Base-by-base conservation (phyloP, 495 filamentous ascomycete species). In the Hyaloscypha variabilis region DNA sequence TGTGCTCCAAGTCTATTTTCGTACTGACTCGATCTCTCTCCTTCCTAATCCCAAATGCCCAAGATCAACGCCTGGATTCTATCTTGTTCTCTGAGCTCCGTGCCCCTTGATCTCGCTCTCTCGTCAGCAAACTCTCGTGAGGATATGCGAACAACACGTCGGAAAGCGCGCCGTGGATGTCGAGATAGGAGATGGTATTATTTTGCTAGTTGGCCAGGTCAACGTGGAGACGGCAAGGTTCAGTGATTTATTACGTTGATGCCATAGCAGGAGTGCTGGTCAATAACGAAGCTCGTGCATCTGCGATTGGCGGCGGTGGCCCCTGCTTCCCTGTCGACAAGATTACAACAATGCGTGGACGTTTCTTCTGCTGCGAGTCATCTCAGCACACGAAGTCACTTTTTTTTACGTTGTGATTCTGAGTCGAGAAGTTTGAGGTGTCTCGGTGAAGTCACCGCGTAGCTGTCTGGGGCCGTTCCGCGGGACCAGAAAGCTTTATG, bases 221-320 rank as follows among this genome's bases (percentile, higher is more conserved):
- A 64, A 69, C 63, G 64, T 67, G 67, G 67, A 55, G 57, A 68
- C 56, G 56, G 31, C 59, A 63, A 55, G 67, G 59, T 63, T 36
- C 21, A 59, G 31, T 26, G 29, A 60, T 39, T 60, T 64, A 65
- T 63, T 57, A 42, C 26, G 62, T 65, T 65, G 58, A 63, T 61
- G 62, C 50, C 52, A 65, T 67, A 71, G 28, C 67, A 65, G 29
- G 52, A 60, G 17, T 64, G 52, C 36, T 50, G 30, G 58, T 69
- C 56, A 34, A 69, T 65, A 65, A 65, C 52, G 24, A 39, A 58
- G 13, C 31, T 58, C 64, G 56, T 66, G 49, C n/a, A 61, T 64
- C 50, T 67, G 52, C 65, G 65, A 71, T 71, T 71, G 65, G 69
- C 62, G 65, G 65, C 29, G 25, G 14, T 62, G 67, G 57, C 55